These are phyloP conservation scores for Apiospora saccharicola DNA, from an alignment of 2,329 filamentous ascomycete genomes.

Conservation along the genomic window DNA sequence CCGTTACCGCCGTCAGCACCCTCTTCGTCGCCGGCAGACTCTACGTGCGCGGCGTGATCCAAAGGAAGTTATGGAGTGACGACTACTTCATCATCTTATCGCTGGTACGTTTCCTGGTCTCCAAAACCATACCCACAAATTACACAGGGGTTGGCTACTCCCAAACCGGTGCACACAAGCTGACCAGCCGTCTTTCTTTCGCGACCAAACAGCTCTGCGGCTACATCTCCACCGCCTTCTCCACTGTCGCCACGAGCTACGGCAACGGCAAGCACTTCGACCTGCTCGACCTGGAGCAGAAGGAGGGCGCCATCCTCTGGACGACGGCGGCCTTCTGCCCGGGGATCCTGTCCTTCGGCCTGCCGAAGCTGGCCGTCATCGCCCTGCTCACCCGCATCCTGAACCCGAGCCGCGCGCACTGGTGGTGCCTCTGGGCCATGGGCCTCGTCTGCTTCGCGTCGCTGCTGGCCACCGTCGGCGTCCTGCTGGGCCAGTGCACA, in stretches of 20 bases:
- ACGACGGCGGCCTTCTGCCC: constrained; percentile 39
- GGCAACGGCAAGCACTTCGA: constrained; percentile 43
- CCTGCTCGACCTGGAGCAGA: constrained; percentile 32
- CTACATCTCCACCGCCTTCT: constrained; percentile 28
- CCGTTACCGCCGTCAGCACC: constrained; percentile 40
- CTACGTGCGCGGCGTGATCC: constrained; percentile 39
- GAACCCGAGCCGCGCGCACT: constrained; percentile 34
- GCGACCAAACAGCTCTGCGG: neutral
- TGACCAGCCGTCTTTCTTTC: neutral
- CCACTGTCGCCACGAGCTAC: constrained; percentile 29
- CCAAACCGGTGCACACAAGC: neutral
- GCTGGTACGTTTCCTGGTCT: constrained; percentile 28
- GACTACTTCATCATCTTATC: constrained; percentile 40
- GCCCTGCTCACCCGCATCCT: constrained; percentile 37
- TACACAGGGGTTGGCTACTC: neutral
- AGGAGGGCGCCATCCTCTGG: constrained; percentile 35
- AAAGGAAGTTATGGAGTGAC: constrained; percentile 44
- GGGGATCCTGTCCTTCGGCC: constrained; percentile 38
- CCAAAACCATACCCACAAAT: too few relatives aligned
- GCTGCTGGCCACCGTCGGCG: constrained; percentile 1
- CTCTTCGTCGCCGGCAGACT: constrained; percentile 41
- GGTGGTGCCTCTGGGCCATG: constrained; percentile 32
- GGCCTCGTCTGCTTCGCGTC: neutral
- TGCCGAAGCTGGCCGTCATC: constrained; percentile 41
- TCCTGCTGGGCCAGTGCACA: constrained; percentile 9